phyloP scores from a whole-genome alignment of 1,284 basidiomycete genomes.

The Sanghuangporus baumii region DNA sequence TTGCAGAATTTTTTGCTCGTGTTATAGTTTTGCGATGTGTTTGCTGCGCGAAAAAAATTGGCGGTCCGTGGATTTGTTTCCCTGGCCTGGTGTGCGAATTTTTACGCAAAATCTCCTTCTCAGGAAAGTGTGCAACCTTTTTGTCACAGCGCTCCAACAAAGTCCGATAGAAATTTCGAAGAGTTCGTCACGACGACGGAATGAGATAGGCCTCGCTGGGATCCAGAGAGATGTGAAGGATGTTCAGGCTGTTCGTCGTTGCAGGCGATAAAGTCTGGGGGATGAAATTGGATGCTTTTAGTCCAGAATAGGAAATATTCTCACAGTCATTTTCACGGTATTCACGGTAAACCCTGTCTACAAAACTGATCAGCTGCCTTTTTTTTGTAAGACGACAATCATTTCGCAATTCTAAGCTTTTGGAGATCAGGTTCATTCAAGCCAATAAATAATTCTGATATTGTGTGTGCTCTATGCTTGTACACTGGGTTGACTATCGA shows the following conservation, averaged over 20 bases:
- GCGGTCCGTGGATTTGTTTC: no score
- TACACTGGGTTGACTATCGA: no score
- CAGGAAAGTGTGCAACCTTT: neutral
- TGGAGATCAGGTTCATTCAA: no score
- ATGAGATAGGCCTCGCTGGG: neutral
- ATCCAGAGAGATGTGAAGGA: neutral
- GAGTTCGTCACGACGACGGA: neutral
- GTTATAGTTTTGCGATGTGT: no score
- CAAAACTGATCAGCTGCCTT: no score
- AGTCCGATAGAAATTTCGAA: neutral
- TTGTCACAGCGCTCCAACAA: neutral
- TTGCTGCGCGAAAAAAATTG: no score
- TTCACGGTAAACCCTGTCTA: neutral
- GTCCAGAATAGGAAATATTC: neutral
- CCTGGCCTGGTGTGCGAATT: neutral
- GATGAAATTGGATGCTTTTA: neutral
- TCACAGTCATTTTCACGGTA: neutral
- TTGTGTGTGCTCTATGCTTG: no score
- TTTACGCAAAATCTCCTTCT: neutral
- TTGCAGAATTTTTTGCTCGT: no score
- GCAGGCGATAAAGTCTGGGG: neutral
- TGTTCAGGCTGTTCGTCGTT: neutral
- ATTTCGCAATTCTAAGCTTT: no score
- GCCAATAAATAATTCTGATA: no score
- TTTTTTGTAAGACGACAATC: no score